phyloP scores from a whole-genome alignment of 2,329 filamentous ascomycete species.

The Ascochyta rabiei region DNA sequence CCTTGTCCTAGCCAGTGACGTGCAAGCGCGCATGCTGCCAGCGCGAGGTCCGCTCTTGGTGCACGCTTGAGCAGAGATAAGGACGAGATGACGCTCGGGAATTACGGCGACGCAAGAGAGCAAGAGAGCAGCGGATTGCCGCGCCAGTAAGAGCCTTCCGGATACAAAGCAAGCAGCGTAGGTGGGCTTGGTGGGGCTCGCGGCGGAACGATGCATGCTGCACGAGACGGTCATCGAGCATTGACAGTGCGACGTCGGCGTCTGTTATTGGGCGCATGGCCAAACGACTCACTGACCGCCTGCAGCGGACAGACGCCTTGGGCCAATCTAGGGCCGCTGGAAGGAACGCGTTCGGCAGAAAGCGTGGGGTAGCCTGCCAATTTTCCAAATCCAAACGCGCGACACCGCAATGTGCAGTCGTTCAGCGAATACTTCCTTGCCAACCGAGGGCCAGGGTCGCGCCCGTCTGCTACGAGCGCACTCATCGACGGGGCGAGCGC shows the following conservation, averaged over 20 bases:
- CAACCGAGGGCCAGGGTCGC: conserved; percentile 15
- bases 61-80: conserved; percentile 36
- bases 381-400: conserved; percentile 37
- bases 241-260: conserved; percentile 41
- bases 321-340: conserved; percentile 26
- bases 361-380: conserved; percentile 46
- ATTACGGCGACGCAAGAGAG: conserved; percentile 42
- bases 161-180: conserved; percentile 32
- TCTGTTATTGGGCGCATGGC: conserved; percentile 30
- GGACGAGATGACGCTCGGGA: conserved; percentile 40
- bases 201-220: conserved; percentile 40
- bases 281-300: conserved; percentile 34
- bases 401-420: conserved; percentile 29
- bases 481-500: conserved; percentile 2
- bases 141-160: conserved; percentile 35
- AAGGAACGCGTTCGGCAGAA: conserved; percentile 41
- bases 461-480: conserved; percentile 9
- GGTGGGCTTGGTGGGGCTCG: conserved; percentile 41
- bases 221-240: conserved; percentile 27
- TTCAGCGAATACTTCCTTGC: conserved; percentile 25
- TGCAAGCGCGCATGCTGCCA: conserved; percentile 10
- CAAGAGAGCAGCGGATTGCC: conserved; percentile 27
- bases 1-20: conserved; percentile 35
- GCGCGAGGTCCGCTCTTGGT: conserved; percentile 31
- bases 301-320: conserved; percentile 21